phyloP scores from a whole-genome alignment of 768 basidiomycete genomes.

The Lactifluus volemus region DNA sequence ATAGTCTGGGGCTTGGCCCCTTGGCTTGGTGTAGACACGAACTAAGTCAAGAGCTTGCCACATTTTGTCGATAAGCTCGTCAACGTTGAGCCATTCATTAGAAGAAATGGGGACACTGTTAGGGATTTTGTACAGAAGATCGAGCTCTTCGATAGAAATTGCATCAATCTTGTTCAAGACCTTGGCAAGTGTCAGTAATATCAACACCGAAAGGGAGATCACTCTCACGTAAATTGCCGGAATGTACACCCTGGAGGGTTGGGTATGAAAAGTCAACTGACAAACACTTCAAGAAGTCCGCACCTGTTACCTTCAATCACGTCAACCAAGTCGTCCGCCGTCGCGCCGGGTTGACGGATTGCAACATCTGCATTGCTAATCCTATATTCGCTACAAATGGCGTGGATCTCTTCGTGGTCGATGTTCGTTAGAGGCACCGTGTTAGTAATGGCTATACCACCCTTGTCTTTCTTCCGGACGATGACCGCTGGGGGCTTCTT shows the following conservation, averaged over 20 bases:
- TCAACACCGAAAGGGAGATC: not conserved
- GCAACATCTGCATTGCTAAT: constrained; percentile 85
- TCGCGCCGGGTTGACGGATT: constrained; percentile 87
- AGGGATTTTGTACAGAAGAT: constrained; percentile 92
- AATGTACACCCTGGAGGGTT: constrained; percentile 66
- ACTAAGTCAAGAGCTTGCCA: constrained; percentile 91
- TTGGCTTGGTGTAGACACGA: constrained; percentile 94
- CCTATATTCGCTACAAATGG: constrained; percentile 87
- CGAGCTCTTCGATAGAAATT: constrained; percentile 96
- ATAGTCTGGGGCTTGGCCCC: constrained; percentile 88
- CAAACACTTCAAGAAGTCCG: constrained; percentile 17
- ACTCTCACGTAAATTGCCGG: constrained; percentile 77
- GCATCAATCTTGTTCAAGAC: constrained; percentile 95
- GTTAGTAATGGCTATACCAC: constrained; percentile 90
- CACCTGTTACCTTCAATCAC: constrained; percentile 93
- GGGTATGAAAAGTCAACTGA: not conserved
- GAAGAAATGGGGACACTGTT: constrained; percentile 93
- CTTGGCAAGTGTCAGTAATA: constrained; percentile 28
- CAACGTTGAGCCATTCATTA: constrained; percentile 91
- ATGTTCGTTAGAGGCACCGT: constrained; percentile 95
- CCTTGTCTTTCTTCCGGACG: constrained; percentile 83
- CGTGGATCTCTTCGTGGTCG: constrained; percentile 94
- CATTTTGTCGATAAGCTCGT: constrained; percentile 89
- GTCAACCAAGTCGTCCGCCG: constrained; percentile 93
- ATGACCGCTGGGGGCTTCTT: constrained; percentile 85